Evolutionary conservation across 1,139 yeast genomes (phyloP).

Genomic region (Arxiozyma bovina): DNA sequence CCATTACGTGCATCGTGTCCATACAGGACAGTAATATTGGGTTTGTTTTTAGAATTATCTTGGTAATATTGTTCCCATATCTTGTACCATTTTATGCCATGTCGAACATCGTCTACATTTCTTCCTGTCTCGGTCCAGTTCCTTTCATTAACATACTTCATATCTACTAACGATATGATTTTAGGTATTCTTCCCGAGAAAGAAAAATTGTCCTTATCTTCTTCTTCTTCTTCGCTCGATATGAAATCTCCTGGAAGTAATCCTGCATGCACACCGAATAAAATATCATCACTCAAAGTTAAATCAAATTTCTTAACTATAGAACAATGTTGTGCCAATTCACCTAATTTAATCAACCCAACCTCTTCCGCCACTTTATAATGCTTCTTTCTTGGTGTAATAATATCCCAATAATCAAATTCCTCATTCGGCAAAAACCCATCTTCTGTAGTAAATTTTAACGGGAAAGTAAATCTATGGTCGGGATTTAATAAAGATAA

Average conservation of each 20-base stretch:
- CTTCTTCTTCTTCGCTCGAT: neutral
- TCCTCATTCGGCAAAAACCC: slow-evolving; percentile 12
- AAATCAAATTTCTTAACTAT: slow-evolving; percentile 15
- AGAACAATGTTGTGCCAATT: slow-evolving; percentile 19
- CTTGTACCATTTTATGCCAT: slow-evolving; percentile 24
- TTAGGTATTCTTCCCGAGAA: slow-evolving; percentile 8
- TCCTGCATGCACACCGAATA: slow-evolving; percentile 28
- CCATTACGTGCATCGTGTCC: slow-evolving; percentile 89
- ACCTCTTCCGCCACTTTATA: slow-evolving; percentile 15
- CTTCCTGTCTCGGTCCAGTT: slow-evolving; percentile 21
- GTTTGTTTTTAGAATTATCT: slow-evolving; percentile 21
- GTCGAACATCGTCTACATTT: slow-evolving; percentile 12
- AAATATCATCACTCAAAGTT: slow-evolving; percentile 11
- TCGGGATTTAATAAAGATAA: slow-evolving; percentile 22
- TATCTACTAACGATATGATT: slow-evolving; percentile 19
- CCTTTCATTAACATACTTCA: slow-evolving; percentile 25
- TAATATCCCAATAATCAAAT: slow-evolving; percentile 6
- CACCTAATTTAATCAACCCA: slow-evolving; percentile 13
- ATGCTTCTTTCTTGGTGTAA: slow-evolving; percentile 18
- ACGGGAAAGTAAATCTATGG: neutral
- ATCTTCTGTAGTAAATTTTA: slow-evolving; percentile 13
- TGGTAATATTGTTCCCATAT: slow-evolving; percentile 20
- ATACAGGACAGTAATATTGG: slow-evolving; percentile 63
- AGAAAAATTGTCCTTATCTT: neutral
- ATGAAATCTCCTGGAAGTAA: slow-evolving; percentile 22